phyloP scores from a whole-genome alignment of 2,329 filamentous ascomycete species.

The Dothideomycetidae sp. region DNA sequence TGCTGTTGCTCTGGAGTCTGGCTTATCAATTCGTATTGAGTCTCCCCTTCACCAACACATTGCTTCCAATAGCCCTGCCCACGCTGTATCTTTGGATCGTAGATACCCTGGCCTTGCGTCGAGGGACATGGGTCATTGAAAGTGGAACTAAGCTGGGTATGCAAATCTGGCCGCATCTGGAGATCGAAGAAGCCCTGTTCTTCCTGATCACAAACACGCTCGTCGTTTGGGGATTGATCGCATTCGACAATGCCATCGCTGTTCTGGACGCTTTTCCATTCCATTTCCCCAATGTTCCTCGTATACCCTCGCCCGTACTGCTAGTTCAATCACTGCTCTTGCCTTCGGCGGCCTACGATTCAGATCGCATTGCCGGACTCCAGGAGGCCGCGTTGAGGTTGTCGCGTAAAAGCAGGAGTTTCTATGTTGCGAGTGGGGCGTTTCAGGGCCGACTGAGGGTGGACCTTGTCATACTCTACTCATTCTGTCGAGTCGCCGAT shows the following conservation, averaged over 20 bases:
- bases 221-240: conserved; percentile 53
- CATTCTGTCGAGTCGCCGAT: conserved; percentile 59
- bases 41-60: conserved; percentile 44
- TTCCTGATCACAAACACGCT: conserved; percentile 56
- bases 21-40: conserved; percentile 49
- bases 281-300: conserved; percentile 38
- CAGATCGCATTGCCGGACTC: conserved; percentile 43
- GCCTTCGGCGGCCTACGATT: conserved; percentile 40
- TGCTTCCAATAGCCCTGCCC: conserved; percentile 46
- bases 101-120: conserved; percentile 50
- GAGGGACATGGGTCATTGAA: conserved; percentile 60
- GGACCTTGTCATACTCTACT: conserved; percentile 55
- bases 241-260: conserved; percentile 55
- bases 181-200: conserved; percentile 62
- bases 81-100: conserved; percentile 60
- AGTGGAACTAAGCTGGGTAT: conserved; percentile 51
- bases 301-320: conserved; percentile 34
- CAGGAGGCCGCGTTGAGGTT: conserved; percentile 45
- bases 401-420: conserved; percentile 53
- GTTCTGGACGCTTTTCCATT: conserved; percentile 49
- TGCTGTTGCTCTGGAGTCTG: conserved; percentile 48
- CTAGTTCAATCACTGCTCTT: conserved; percentile 40
- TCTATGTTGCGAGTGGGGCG: conserved; percentile 56
- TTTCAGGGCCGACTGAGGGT: conserved; percentile 55
- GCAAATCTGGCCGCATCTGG: conserved; percentile 49